Evolutionary conservation across 176 grass and related monocot genomes (phyloP).

Genomic region (Areca catechu): DNA sequence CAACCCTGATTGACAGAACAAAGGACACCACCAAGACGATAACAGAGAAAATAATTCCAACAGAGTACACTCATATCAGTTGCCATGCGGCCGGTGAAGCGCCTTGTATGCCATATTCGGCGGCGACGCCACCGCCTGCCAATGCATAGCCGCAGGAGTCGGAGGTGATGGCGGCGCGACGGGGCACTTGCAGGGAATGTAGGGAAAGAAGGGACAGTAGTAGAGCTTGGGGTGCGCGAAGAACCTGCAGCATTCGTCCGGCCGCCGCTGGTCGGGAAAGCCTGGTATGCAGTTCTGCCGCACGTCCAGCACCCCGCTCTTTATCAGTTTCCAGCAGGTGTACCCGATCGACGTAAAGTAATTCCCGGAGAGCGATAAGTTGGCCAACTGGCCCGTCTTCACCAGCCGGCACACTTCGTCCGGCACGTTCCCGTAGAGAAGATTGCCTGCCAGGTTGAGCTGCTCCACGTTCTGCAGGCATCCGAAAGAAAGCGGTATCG

Average conservation of each 20-base stretch:
- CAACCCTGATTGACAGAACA: too few relatives aligned
- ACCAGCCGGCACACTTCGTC: constrained; percentile 59
- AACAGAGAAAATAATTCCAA: too few relatives aligned
- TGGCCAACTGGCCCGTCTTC: constrained; percentile 26
- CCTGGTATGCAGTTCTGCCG: constrained; percentile 14
- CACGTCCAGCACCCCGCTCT: constrained; percentile 9
- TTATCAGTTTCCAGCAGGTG: constrained; percentile 10
- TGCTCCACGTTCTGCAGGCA: constrained; percentile 72
- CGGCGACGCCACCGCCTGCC: too few relatives aligned
- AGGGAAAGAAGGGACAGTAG: too few relatives aligned
- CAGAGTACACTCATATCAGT: too few relatives aligned
- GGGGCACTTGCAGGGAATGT: too few relatives aligned
- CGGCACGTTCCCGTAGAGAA: constrained; percentile 73
- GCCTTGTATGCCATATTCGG: too few relatives aligned
- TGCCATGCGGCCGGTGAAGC: too few relatives aligned
- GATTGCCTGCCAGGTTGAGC: constrained; percentile 66
- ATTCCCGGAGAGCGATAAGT: constrained; percentile 12
- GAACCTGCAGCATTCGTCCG: background rate
- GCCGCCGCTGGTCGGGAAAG: background rate
- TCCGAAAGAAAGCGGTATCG: constrained; percentile 66
- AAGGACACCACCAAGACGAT: too few relatives aligned
- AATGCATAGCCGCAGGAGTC: too few relatives aligned
- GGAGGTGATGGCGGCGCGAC: too few relatives aligned
- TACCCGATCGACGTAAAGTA: constrained; percentile 8
- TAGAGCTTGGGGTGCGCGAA: too few relatives aligned